Base-by-base conservation (phyloP, 176 grass and related monocot genomes). In the Cocos nucifera region DNA sequence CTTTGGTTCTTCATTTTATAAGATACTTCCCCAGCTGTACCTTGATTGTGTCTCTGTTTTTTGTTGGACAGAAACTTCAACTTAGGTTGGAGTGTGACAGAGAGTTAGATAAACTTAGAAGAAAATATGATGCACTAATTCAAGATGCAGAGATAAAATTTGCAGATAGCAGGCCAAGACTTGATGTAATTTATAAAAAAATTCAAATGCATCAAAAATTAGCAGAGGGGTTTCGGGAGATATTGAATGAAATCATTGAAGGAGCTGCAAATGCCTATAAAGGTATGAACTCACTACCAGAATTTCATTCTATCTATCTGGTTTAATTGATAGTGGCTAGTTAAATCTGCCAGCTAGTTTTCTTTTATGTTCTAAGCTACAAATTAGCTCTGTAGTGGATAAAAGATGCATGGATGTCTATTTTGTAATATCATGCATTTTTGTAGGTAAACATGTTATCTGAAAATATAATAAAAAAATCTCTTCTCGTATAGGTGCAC, bases 121-220 rank as follows among this genome's bases (percentile, higher is more conserved):
- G 5, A 65, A 80, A 85, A 58, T 85, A 69, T 69, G 69, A 77
- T 16, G 73, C 30, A 50, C 49, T 48, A 53, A 50, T 80, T 29
- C 39, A 56, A 56, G 76, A 77, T 26, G 51, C 56, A 50, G 73
- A 85, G 29, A 58, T 73, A 49, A 73, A 85, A 60, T 23, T 35
- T 61, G 22, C 50, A 32, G 56, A 80, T 64, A 49, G 59, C 56
- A 69, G 73, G 59, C 69, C 25, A 59, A 50, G 59, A 9, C 20
- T 85, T 65, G 22, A 76, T 30, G 16, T 28, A 51, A 52, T 72
- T 1, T 7, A 16, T 58, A 58, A 77, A 2, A 85, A 80, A 73
- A n/a, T 80, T 28, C 59, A 49, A 64, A 76, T 73, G 29, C 82
- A 80, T 24, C 82, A 85, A 50, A 65, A 73, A 6, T 69, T 85